Conservation (phyloP, 768 basidiomycete genomes). For the Podaxis sp. region DNA sequence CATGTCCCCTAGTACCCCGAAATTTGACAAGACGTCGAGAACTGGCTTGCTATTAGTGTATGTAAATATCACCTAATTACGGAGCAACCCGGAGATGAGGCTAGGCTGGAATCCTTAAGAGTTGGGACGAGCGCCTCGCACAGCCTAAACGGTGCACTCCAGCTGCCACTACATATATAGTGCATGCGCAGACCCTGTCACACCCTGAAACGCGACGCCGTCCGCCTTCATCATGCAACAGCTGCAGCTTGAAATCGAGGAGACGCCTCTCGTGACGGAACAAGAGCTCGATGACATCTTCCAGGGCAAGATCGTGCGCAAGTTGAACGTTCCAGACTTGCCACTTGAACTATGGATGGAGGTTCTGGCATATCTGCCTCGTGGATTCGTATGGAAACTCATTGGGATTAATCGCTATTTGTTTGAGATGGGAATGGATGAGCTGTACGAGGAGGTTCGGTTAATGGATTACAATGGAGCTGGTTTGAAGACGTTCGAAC, state of each 20-base stretch:
- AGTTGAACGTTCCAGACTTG: constrained; percentile 21
- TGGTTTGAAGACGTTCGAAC: constrained; percentile 23
- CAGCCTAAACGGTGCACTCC: background rate
- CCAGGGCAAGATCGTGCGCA: constrained; percentile 6
- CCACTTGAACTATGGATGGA: constrained; percentile 28
- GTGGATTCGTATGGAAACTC: constrained; percentile 23
- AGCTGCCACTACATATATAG: background rate
- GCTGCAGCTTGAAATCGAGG: background rate
- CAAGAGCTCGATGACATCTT: constrained; percentile 6
- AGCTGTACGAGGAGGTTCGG: constrained; percentile 29
- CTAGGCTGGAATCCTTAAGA: too few relatives aligned
- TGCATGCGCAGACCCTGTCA: background rate
- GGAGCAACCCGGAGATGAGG: too few relatives aligned
- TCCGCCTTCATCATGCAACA: constrained; percentile 5
- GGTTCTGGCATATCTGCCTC: constrained; percentile 26
- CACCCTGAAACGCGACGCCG: background rate
- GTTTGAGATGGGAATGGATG: constrained; percentile 30
- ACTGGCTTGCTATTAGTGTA: too few relatives aligned
- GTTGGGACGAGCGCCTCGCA: too few relatives aligned
- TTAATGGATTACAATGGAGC: constrained; percentile 25
- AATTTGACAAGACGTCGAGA: too few relatives aligned
- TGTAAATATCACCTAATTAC: too few relatives aligned
- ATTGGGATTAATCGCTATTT: constrained; percentile 28
- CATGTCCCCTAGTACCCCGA: too few relatives aligned
- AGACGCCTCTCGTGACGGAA: constrained; percentile 6